phyloP scores from a whole-genome alignment of 108 stramenopile genomes.

The Fistulifera pelliculosa region DNA sequence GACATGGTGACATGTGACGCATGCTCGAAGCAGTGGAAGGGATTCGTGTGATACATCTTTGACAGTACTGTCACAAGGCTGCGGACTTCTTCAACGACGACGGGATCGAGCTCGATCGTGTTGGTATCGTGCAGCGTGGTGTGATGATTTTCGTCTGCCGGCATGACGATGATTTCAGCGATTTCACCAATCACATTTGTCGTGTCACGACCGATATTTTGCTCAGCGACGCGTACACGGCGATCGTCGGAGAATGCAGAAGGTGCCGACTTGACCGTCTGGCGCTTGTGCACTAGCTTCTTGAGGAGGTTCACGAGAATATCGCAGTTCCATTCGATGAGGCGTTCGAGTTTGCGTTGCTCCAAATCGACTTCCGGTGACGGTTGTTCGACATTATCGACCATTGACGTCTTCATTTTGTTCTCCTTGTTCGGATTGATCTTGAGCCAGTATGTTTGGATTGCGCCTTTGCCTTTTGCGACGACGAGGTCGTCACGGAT shows the following conservation, averaged over 20 bases:
- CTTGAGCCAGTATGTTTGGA: slow-evolving; percentile 8
- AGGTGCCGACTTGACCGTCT: not conserved
- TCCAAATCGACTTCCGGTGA: not conserved
- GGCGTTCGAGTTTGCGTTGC: not conserved
- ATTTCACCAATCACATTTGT: slow-evolving; percentile 8
- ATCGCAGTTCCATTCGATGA: slow-evolving; percentile 10
- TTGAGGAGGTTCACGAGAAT: slow-evolving; percentile 1
- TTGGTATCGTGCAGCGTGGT: not conserved
- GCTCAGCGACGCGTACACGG: not conserved
- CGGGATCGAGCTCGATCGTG: slow-evolving; percentile 1
- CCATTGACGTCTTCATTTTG: not conserved
- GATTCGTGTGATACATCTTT: slow-evolving; percentile 1
- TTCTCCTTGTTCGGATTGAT: not conserved
- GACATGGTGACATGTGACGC: slow-evolving; percentile 31
- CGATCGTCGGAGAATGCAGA: not conserved
- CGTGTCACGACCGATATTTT: not conserved
- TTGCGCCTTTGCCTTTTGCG: slow-evolving; percentile 57
- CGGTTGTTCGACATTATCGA: not conserved
- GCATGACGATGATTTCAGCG: slow-evolving; percentile 3
- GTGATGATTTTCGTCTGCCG: not conserved
- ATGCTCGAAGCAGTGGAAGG: slow-evolving; percentile 40
- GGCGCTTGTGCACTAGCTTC: not conserved
- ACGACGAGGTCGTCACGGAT: slow-evolving; percentile 25
- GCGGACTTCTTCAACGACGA: slow-evolving; percentile 3
- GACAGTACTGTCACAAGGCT: slow-evolving; percentile 2